Evolutionary conservation across 495 filamentous ascomycete species (phyloP), one percentile per base, ranked within the genome.

Genomic region (Xylaria cubensis): DNA sequence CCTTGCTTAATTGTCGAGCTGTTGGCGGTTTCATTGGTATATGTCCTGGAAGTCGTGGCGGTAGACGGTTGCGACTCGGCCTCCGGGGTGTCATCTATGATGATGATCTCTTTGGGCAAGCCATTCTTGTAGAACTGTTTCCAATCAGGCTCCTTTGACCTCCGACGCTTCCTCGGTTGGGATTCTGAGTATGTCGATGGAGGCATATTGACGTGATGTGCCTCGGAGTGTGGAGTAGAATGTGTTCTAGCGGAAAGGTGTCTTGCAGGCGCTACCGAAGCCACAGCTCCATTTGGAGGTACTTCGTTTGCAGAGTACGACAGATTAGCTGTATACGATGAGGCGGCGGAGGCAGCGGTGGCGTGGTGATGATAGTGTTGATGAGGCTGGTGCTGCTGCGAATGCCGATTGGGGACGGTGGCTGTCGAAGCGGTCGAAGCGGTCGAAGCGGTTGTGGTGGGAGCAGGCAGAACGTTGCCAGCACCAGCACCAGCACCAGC

Each of bases 71-170:
- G 74, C 10, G 70, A 71, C 41, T 91, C 89, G 26, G 89, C 87
- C 69, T 92, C 91, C 51, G 92, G 90, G n/a, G 92, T 90, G 82
- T 97, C 95, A 76, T 97, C 93, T 79, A 98, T 98, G 72, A 97
- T 91, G 78, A 98, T 97, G 79, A 98, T 88, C 82, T 97, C 95
- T 78, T 95, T 92, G 17, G 95, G 95, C 19, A 95, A 81, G 24
- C 95, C 95, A 82, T 97, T 97, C 79, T 92, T 93, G 81, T 97
- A 98, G 79, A 97, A 98, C 71, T 90, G 88, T 42, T 88, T 83
- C 95, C 95, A 98, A 84, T 98, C 90, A 70, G 93, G 91, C 72
- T 87, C 86, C 73, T 89, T 85, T n/a, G 87, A 86, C 61, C 88
- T 84, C 63, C 87, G 86, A 73, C 85, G 84, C 72, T 91, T 90